Evolutionary conservation across 192 early-diverging fungal species (phyloP), one percentile per base, ranked within the genome.

Genomic region (Coemansia sp.): DNA sequence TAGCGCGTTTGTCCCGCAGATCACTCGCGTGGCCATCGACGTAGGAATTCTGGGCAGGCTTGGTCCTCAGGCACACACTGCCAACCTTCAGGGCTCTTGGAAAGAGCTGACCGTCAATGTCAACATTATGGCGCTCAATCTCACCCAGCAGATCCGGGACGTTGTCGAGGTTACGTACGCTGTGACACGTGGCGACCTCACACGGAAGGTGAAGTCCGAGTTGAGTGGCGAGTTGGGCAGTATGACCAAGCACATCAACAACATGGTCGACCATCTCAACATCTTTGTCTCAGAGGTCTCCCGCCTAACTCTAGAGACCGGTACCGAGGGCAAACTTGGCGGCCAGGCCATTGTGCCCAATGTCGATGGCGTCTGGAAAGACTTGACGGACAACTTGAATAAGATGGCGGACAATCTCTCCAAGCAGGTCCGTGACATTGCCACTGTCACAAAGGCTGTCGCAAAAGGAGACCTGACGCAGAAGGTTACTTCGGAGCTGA

Each of bases 281-380:
- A 72, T 63, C 18, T 80, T 89, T 67, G 78, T 84, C 10, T 53
- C 70, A 21, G 86, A 90, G 68, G 80, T 90, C 17, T 88, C 85
- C 29, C 79, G 85, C 48, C 87, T 91, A 4, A 84, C 88, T 15
- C 83, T 82, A 4, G 86, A 90, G 52, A 85, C 85, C 8, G 88
- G 86, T 8, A 82, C 85, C 33, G 86, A 90, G 67, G 89, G 91
- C 8, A 83, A 85, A 29, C 77, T 93, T 3, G 91, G 91, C 56
- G 86, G 86, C 0, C 88, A 91, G 66, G 82, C 82, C 17, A 17
- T 54, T n/a, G 68, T 68, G 1, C 26, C 29, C 2, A 70, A 75
- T 46, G 76, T 84, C 44, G 56, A 72, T 6, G 86, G 86, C 19
- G 81, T 76, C 3, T 87, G 86, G 86, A 82, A 73, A 55, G 76